Base-by-base conservation (phyloP, 345 rosid species). In the Populus deltoides region DNA sequence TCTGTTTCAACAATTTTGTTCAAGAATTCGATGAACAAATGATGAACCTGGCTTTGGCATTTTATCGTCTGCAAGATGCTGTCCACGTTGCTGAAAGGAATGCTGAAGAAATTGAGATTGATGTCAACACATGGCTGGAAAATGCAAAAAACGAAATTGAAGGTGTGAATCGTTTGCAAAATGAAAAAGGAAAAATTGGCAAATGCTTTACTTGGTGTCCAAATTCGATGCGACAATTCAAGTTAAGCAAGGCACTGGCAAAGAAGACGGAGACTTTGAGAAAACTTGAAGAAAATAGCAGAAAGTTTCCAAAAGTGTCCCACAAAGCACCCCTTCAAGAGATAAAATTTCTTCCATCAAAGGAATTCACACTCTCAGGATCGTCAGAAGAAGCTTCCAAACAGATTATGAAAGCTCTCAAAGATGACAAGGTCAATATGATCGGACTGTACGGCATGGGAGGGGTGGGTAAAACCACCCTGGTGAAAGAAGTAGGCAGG, bases 401-500 rank as follows among this genome's bases (percentile, higher is more conserved):
- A 5, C 8, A 2, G 31, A 72, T 72, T 33, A n/a, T 77, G 57
- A 20, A 72, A 51, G 73, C 65, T 1, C 2, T 77, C 15, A 67
- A 67, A 17, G 38, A 31, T 8, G 47, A 68, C 43, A 11, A 79
- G 22, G 72, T 45, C 24, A 59, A 67, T 13, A 59, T 68, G 49
- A 57, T 82, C 33, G 75, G 74, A 25, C 33, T 82, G 29, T 75
- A 75, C 17, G 80, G 75, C 8, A 43, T 43, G 47, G 47, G 47
- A 43, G 47, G 41, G 13, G 47, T 43, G 47, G 47, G 15, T 43
- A 43, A 43, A 43, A 43, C 47, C 67, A 79, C 85, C 29, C 49
- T 79, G 69, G 77, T 77, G 31, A 73, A 67, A 62, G 47, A 24
- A 70, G 66, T 72, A 5, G 74, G 9, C 20, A 77, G 59, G 20